A percentile compares a stretch with the other conserved stretches of the same genome.
Conservation (phyloP, 331 rosid species). For the Rosa hybrid region DNA sequence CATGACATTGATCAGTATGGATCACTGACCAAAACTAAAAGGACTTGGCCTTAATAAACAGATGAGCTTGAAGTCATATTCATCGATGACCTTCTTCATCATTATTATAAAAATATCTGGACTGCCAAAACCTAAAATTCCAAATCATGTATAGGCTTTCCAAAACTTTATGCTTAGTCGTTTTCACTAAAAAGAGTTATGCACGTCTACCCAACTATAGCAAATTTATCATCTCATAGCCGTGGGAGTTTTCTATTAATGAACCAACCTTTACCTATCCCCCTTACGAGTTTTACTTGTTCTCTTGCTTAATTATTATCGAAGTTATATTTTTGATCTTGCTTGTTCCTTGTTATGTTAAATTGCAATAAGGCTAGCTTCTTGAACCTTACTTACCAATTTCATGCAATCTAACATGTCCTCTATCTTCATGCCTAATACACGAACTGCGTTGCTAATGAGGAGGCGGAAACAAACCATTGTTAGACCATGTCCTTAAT, state of each 20-base stretch:
- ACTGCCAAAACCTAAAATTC: not conserved
- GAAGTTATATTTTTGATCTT: not conserved
- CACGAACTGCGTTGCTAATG: not conserved
- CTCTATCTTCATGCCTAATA: not conserved
- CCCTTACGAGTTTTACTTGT: not conserved
- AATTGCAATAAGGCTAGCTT: not conserved
- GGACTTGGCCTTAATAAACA: not conserved
- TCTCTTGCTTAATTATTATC: not conserved
- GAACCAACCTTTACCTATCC: conserved; percentile 18
- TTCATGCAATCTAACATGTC: not conserved
- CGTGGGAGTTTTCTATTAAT: not conserved
- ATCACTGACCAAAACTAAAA: not conserved
- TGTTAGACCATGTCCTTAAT: not conserved
- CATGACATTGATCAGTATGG: not conserved
- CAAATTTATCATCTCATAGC: not conserved
- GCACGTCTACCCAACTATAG: conserved; percentile 30
- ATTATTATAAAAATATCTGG: not conserved
- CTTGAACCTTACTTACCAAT: not conserved
- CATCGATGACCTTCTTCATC: conserved; percentile 1
- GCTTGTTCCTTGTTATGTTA: not conserved
- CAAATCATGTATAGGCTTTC: not conserved
- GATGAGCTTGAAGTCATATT: conserved; percentile 31
- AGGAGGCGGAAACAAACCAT: not conserved
- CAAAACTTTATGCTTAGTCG: conserved; percentile 22
- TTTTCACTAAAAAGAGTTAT: conserved; percentile 38